phyloP scores from a whole-genome alignment of 129 eudicot species.

The Solidago caesia region DNA sequence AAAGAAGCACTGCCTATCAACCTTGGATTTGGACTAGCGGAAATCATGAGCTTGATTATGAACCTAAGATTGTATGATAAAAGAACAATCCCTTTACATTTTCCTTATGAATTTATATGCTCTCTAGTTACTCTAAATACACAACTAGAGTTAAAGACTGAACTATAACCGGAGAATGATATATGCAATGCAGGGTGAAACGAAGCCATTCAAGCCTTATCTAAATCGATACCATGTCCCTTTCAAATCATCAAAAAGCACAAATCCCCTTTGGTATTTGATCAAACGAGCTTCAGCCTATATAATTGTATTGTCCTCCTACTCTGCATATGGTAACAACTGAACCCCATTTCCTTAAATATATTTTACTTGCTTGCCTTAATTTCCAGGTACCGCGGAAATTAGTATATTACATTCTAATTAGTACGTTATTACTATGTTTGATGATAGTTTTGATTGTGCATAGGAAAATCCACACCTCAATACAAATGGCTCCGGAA shows the following conservation, averaged over 20 bases:
- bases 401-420: background rate
- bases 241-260: background rate
- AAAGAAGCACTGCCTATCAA: background rate
- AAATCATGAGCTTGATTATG: background rate
- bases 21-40: background rate
- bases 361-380: background rate
- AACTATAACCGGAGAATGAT: background rate
- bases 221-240: background rate
- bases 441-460: background rate
- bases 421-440: background rate
- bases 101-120: background rate
- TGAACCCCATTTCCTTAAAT: background rate
- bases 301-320: background rate
- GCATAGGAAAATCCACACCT: constrained; percentile 70
- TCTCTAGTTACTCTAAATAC: background rate
- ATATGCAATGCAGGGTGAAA: background rate
- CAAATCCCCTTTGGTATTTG: background rate
- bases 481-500: constrained; percentile 64
- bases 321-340: background rate
- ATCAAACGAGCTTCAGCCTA: background rate
- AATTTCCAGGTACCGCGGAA: background rate
- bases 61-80: background rate
- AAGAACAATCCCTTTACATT: background rate
- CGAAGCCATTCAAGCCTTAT: background rate
- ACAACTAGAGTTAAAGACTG: background rate